phyloP scores from a whole-genome alignment of 768 basidiomycete genomes.

The Lentinula lateritia region DNA sequence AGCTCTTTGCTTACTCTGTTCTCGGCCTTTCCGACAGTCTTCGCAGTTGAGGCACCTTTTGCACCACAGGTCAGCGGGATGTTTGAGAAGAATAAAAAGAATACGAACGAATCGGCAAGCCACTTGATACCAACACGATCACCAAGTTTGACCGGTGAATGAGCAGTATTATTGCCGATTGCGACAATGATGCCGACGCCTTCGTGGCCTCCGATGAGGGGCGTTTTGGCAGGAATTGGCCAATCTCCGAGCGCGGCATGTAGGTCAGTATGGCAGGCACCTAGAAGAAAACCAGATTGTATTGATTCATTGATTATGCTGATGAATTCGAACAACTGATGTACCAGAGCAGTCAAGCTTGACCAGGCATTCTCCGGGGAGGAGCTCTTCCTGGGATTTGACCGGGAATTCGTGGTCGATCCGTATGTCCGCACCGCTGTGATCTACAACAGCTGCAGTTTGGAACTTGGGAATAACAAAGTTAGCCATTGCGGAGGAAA shows the following conservation, averaged over 20 bases:
- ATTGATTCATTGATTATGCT: not conserved
- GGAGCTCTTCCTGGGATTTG: slow-evolving; percentile 46
- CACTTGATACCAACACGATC: slow-evolving; percentile 84
- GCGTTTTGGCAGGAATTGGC: slow-evolving; percentile 62
- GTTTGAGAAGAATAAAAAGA: not conserved
- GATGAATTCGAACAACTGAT: not conserved
- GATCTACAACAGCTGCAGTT: slow-evolving; percentile 36
- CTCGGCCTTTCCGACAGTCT: slow-evolving; percentile 68
- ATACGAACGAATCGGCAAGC: slow-evolving; percentile 36
- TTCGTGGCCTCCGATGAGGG: slow-evolving; percentile 80
- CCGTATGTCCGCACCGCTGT: slow-evolving; percentile 27
- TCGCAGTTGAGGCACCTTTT: slow-evolving; percentile 64
- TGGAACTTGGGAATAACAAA: slow-evolving; percentile 33
- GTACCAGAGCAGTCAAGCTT: slow-evolving; percentile 71
- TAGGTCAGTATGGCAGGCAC: slow-evolving; percentile 74
- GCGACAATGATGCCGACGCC: slow-evolving; percentile 81
- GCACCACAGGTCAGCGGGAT: not conserved
- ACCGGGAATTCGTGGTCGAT: slow-evolving; percentile 48
- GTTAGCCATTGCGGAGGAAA: not conserved
- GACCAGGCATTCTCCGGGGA: slow-evolving; percentile 69
- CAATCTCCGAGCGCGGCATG: slow-evolving; percentile 76
- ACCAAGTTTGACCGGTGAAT: slow-evolving; percentile 64
- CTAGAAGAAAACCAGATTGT: slow-evolving; percentile 21
- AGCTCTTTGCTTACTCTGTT: slow-evolving; percentile 47
- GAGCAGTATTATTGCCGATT: slow-evolving; percentile 58